phyloP scores from a whole-genome alignment of 495 filamentous ascomycete genomes.

The Paragyromitra xinjiangensis region DNA sequence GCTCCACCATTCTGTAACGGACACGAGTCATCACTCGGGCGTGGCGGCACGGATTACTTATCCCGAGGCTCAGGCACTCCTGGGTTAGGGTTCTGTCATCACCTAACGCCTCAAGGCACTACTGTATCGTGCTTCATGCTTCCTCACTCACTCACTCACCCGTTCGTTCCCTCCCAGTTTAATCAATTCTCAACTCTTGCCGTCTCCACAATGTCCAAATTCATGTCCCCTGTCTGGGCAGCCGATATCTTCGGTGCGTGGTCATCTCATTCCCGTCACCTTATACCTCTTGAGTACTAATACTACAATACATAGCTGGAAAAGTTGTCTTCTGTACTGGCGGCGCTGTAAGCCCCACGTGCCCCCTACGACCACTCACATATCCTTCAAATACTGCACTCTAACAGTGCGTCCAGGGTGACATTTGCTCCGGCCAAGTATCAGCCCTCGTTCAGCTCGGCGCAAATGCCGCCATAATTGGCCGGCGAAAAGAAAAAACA shows the following conservation, averaged over 20 bases:
- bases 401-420: constrained; percentile 74
- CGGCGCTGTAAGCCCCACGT: constrained; percentile 87
- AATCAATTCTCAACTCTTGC: neutral
- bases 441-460: constrained; percentile 89
- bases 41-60: neutral
- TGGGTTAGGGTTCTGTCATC: neutral
- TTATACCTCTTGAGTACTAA: constrained; percentile 46
- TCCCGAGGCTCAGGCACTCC: neutral
- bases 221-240: constrained; percentile 52
- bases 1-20: neutral
- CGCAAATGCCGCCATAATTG: constrained; percentile 91
- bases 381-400: constrained; percentile 62
- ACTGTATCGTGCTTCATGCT: neutral
- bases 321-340: constrained; percentile 97
- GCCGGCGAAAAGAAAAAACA: constrained; percentile 89
- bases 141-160: neutral
- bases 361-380: constrained; percentile 62
- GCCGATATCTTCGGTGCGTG: constrained; percentile 50
- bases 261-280: constrained; percentile 7
- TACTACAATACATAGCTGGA: constrained; percentile 64
- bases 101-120: neutral
- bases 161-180: neutral
- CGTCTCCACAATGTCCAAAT: constrained; percentile 14
- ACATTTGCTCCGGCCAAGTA: constrained; percentile 93
- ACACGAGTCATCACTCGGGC: neutral